Evolutionary conservation across 73 alveolate genomes (phyloP).

Genomic region (Paramecium octaurelia): DNA sequence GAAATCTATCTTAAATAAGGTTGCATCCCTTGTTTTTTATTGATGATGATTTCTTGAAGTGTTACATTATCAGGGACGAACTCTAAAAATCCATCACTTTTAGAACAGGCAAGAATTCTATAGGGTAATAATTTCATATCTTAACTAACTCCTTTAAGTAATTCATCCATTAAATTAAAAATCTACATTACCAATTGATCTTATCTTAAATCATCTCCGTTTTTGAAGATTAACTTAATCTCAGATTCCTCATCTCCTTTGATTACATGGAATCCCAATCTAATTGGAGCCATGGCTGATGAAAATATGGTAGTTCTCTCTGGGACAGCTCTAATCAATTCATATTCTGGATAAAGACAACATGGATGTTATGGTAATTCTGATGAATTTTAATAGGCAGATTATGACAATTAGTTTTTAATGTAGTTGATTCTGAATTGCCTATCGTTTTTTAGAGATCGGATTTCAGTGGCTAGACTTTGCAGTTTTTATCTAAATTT

Average conservation of each 20-base stretch:
- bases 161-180: slow-evolving; percentile 89
- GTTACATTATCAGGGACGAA: slow-evolving; percentile 93
- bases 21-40: slow-evolving; percentile 33
- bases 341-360: slow-evolving; percentile 62
- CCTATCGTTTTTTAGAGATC: slow-evolving; percentile 54
- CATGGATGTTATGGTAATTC: slow-evolving; percentile 48
- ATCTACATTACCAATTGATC: slow-evolving; percentile 95
- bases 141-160: slow-evolving; percentile 86
- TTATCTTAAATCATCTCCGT: slow-evolving; percentile 98
- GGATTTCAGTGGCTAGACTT: slow-evolving; percentile 15
- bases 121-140: slow-evolving; percentile 92
- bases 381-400: slow-evolving; percentile 10
- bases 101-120: slow-evolving; percentile 91
- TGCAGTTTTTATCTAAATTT: slow-evolving; percentile 50
- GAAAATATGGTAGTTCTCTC: slow-evolving; percentile 63
- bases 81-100: slow-evolving; percentile 96
- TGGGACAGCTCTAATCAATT: slow-evolving; percentile 70
- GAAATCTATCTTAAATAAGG: background rate
- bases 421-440: slow-evolving; percentile 1
- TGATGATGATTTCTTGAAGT: slow-evolving; percentile 82
- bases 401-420: slow-evolving; percentile 48
- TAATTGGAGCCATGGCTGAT: slow-evolving; percentile 69
- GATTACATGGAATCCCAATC: slow-evolving; percentile 55
- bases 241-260: slow-evolving; percentile 20
- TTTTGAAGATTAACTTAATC: slow-evolving; percentile 83